A percentile compares a stretch with the other conserved stretches of the same genome.
phyloP scores from a whole-genome alignment of 129 eudicot species.

The Flaveria brownii region DNA sequence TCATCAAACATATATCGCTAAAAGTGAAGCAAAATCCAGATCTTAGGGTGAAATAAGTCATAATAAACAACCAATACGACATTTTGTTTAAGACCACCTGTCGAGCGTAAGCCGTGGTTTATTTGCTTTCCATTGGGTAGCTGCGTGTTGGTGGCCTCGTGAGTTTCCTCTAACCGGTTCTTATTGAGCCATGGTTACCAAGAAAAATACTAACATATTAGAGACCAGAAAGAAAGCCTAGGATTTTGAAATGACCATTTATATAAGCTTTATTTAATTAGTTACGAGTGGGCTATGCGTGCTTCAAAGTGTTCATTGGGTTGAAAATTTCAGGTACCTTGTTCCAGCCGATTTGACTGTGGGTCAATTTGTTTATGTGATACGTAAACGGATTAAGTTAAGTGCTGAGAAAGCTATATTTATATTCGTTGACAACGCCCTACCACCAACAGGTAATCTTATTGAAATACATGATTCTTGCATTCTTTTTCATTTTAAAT shows the following conservation, averaged over 20 bases:
- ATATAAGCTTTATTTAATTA: not conserved
- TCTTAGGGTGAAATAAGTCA: not conserved
- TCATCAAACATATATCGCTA: not conserved
- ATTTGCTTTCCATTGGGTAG: not conserved
- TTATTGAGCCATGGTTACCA: not conserved
- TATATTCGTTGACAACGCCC: conserved; percentile 73
- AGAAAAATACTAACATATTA: not conserved
- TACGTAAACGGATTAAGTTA: conserved; percentile 83
- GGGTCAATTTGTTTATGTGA: conserved; percentile 91
- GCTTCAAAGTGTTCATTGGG: not conserved
- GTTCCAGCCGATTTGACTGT: conserved; percentile 95
- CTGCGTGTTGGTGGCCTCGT: not conserved
- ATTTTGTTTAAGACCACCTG: not conserved
- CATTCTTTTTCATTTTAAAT: not conserved
- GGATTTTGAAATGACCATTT: not conserved
- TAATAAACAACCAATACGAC: not conserved
- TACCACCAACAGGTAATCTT: conserved; percentile 82
- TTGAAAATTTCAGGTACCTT: conserved; percentile 56
- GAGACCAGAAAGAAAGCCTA: not conserved
- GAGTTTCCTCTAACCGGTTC: not conserved
- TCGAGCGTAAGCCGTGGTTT: not conserved
- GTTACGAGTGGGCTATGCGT: not conserved
- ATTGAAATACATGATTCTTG: not conserved
- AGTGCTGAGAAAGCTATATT: conserved; percentile 94
- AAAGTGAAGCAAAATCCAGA: no score